phyloP scores from a whole-genome alignment of 139 green algal species.

The Pedinophyceae sp. region DNA sequence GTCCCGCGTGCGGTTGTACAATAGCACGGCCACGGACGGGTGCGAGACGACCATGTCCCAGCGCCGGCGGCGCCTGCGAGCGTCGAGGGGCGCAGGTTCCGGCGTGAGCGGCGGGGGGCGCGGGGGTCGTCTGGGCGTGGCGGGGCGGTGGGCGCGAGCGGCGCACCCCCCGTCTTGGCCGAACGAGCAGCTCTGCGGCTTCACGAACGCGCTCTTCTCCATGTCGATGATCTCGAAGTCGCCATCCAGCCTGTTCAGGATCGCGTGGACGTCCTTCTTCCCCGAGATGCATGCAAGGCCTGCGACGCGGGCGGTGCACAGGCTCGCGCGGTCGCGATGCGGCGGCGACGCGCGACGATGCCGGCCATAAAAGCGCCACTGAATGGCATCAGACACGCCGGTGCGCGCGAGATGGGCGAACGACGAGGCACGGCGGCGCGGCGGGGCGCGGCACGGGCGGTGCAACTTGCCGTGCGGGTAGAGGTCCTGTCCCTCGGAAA shows the following conservation, averaged over 20 bases:
- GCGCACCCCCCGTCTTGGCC: conserved; percentile 25
- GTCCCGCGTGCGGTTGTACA: conserved; percentile 44
- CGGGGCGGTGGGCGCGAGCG: not conserved
- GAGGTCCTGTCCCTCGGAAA: too few species aligned
- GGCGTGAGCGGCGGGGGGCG: not conserved
- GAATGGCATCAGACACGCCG: too few species aligned
- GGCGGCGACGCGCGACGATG: too few species aligned
- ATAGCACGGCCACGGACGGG: conserved; percentile 43
- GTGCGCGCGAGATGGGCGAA: too few species aligned
- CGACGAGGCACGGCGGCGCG: too few species aligned
- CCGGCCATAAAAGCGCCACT: too few species aligned
- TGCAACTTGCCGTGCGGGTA: too few species aligned
- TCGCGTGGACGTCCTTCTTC: not conserved
- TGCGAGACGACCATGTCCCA: conserved; percentile 67
- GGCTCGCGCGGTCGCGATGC: too few species aligned
- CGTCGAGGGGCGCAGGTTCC: not conserved
- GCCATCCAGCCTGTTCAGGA: conserved; percentile 1
- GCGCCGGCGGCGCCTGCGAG: conserved; percentile 18
- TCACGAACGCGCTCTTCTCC: conserved; percentile 28
- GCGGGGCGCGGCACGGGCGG: too few species aligned
- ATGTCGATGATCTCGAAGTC: conserved; percentile 3
- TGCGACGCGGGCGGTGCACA: too few species aligned
- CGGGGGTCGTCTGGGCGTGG: not conserved
- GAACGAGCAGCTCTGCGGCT: conserved; percentile 30
- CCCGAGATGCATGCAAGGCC: too few species aligned